Evolutionary conservation across 2,329 filamentous ascomycete species (phyloP).

Genomic region (Coniochaeta sp.): DNA sequence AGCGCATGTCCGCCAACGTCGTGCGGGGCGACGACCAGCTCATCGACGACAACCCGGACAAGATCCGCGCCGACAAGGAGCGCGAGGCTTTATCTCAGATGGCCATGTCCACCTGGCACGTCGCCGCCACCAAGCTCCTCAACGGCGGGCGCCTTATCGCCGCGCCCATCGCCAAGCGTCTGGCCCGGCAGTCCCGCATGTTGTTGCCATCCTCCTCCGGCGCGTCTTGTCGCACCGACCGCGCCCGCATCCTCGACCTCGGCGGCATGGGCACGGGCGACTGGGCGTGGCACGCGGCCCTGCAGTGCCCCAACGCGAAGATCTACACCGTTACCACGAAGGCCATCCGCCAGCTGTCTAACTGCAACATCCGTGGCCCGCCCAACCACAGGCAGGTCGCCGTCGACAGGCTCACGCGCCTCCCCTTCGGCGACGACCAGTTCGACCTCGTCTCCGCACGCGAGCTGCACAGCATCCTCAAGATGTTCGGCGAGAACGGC

Average conservation of each 20-base stretch:
- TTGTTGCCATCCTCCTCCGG: conserved; percentile 35
- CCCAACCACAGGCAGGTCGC: conserved; percentile 79
- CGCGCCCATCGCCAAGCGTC: conserved; percentile 55
- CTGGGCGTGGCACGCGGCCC: conserved; percentile 92
- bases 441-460: conserved; percentile 92
- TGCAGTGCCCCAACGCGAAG: conserved; percentile 77
- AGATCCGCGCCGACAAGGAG: conserved; percentile 66
- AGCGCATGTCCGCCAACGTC: conserved; percentile 64
- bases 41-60: conserved; percentile 55
- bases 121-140: conserved; percentile 52
- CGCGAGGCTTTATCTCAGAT: conserved; percentile 71
- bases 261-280: conserved; percentile 80
- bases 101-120: conserved; percentile 53
- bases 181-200: conserved; percentile 47
- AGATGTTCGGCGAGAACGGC: conserved; percentile 59
- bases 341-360: conserved; percentile 60
- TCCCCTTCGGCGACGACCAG: conserved; percentile 79
- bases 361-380: conserved; percentile 73
- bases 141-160: conserved; percentile 59
- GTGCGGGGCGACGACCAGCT: conserved; percentile 63
- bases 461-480: conserved; percentile 78
- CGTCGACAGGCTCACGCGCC: conserved; percentile 67
- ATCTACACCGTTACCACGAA: conserved; percentile 83
- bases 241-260: conserved; percentile 73
- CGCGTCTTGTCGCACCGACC: conserved; percentile 33